Evolutionary conservation across 1,284 basidiomycete genomes (phyloP).

Genomic region (Neonothopanus nambi): DNA sequence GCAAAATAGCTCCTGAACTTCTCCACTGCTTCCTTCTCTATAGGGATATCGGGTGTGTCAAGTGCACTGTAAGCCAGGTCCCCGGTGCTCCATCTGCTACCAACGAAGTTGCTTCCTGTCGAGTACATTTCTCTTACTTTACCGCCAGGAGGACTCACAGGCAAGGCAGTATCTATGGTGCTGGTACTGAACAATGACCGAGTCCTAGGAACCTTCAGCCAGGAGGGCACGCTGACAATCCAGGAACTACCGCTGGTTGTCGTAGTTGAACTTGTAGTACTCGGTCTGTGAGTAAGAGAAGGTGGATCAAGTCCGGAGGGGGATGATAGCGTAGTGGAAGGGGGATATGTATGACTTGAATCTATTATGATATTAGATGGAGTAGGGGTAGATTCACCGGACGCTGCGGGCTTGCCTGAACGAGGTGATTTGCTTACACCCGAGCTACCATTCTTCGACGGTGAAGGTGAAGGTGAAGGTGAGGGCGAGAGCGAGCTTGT

Average conservation of each 20-base stretch:
- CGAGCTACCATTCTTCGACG: constrained; percentile 13
- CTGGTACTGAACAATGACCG: constrained; percentile 25
- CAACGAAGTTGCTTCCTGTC: constrained; percentile 24
- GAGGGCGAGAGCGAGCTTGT: constrained; percentile 38
- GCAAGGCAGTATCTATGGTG: constrained; percentile 25
- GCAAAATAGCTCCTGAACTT: constrained; percentile 83
- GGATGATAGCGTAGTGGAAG: constrained; percentile 50
- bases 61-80: constrained; percentile 78
- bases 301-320: constrained; percentile 19
- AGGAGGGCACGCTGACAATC: constrained; percentile 68
- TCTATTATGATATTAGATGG: constrained; percentile 33
- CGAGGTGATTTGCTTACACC: constrained; percentile 5
- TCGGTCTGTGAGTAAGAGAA: constrained; percentile 30
- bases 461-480: constrained; percentile 33
- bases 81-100: constrained; percentile 34
- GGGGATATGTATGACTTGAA: constrained; percentile 72
- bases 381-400: constrained; percentile 24
- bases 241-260: constrained; percentile 41
- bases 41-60: constrained; percentile 59
- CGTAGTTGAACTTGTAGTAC: constrained; percentile 16
- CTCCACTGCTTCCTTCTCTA: constrained; percentile 67
- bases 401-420: constrained; percentile 15
- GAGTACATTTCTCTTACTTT: constrained; percentile 59
- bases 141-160: constrained; percentile 22
- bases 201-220: constrained; percentile 59